Evolutionary conservation across 768 basidiomycete species (phyloP), one percentile per base, ranked within the genome.

Genomic region (Leucogyrophana mollusca): DNA sequence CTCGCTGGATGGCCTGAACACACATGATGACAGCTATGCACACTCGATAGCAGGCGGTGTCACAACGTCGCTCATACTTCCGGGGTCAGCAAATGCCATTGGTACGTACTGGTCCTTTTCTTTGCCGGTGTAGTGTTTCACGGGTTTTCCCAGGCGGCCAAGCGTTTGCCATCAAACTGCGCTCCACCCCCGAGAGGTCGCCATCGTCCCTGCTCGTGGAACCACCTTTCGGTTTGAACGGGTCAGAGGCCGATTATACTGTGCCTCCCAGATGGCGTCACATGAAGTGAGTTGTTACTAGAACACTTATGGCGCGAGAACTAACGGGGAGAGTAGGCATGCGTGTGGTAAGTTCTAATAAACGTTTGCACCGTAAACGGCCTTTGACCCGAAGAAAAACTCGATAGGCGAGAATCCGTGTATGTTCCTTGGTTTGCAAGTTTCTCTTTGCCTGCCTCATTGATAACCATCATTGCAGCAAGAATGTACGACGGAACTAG

Each of bases 11-110:
- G 90, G 79, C 0, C 76, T 96, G 56, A 87, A 94, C 60, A 92
- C 89, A 1, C 88, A 92, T 49, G 93, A 94, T 58, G 80, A 83
- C 33, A 74, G 84, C 1, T 85, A 84, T 61, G 72, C 72, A 46
- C 73, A 90, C 13, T 79, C 88, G 3, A 83, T 93, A 44, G 78
- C 94, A 3, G 93, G 93, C 9, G 94, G 94, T 11, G 85, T 95
- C 25, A 95, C 94, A 0, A 86, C 91, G 2, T 83, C 79, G 13
- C 86, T 90, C 55, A 73, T 94, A 33, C 68, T 94, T 3, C 89
- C 93, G 8, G 93, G 91, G 6, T 83, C 78, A 44, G 77, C 64
- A 21, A 87, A 90, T 65, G 82, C 79, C 33, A 87, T 91, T 40
- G 89, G 89, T 87, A 54, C 20, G 40, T 17, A 8, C 14, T 4